Percentiles rank a stretch among this genome's conserved stretches.
These are phyloP conservation scores for Linum trigynum DNA, from an alignment of 345 rosid species.

Conservation along the genomic window DNA sequence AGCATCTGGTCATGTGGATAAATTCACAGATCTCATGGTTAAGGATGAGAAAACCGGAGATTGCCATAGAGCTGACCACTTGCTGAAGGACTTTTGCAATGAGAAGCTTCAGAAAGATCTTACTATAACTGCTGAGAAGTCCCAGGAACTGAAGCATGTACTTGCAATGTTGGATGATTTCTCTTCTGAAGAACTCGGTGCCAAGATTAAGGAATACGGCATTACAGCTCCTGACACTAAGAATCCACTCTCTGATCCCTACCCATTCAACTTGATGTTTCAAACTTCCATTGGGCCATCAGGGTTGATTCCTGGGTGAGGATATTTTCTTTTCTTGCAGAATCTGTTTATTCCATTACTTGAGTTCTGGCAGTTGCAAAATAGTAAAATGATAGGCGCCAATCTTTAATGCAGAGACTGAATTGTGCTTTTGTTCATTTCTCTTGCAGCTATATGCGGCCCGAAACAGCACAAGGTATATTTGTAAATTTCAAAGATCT, in stretches of 20 bases:
- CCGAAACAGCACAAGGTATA: slow-evolving; percentile 98
- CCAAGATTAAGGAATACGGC: slow-evolving; percentile 69
- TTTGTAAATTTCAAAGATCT: slow-evolving; percentile 85
- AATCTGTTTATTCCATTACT: not conserved
- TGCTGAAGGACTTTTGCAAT: slow-evolving; percentile 78
- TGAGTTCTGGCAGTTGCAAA: not conserved
- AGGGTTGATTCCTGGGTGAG: slow-evolving; percentile 72
- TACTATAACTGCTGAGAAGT: slow-evolving; percentile 51
- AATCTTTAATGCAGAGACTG: not conserved
- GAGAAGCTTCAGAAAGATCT: slow-evolving; percentile 88
- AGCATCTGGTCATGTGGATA: slow-evolving; percentile 97
- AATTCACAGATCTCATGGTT: slow-evolving; percentile 96
- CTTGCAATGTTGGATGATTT: slow-evolving; percentile 79
- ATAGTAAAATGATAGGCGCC: not conserved
- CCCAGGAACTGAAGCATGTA: slow-evolving; percentile 69
- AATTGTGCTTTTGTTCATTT: not conserved
- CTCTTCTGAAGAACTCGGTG: slow-evolving; percentile 67
- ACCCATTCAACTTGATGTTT: slow-evolving; percentile 90
- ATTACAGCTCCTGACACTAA: slow-evolving; percentile 77
- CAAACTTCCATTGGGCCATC: slow-evolving; percentile 97
- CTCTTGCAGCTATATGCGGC: slow-evolving; percentile 74
- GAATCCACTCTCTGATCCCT: slow-evolving; percentile 83
- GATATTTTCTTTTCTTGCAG: not conserved
- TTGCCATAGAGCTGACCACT: slow-evolving; percentile 80
- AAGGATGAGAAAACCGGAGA: slow-evolving; percentile 71